Evolutionary conservation across 306 rosid genomes (phyloP), one percentile per base, ranked within the genome.

Genomic region (Quercus aquifolioides): DNA sequence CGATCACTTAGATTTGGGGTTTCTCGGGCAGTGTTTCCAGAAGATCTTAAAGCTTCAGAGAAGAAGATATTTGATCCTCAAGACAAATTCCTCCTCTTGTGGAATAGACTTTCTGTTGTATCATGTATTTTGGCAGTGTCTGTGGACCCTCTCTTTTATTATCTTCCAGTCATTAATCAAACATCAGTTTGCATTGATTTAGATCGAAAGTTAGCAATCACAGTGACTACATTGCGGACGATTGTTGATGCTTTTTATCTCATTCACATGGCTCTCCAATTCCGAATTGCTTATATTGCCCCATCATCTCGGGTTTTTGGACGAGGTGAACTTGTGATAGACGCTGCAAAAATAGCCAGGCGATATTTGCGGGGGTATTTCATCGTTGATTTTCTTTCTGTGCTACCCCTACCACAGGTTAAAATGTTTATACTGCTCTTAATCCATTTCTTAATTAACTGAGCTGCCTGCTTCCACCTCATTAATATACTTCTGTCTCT

Each of bases 271-370:
- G 99, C 96, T 75, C 94, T 95, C 83, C 99, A 91, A 79, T 95
- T 95, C 72, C 97, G 98, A 74, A 95, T 97, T 38, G 98, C 97
- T 55, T 92, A 92, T 83, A 92, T 95, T 79, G 99, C 99, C 81
- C 99, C 99, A 74, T 95, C 99, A 68, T 95, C 99, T 81, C 94
- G 97, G 88, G 99, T 95, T 80, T 95, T 95, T 84, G 99, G 98
- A 82, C 87, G 98, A 78, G 99, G 99, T 82, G 99, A 95, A 89
- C 97, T 95, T 86, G 98, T 95, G 87, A 92, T 95, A 84, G 97
- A 89, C 82, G 79, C 98, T 1, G 91, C 91, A 73, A 88, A 91
- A 87, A 95, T 95, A 76, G 99, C 99, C 41, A 92, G 89, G 84
- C 86, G 99, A 75, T 95, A 92, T 91, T 69, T 92, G 89, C 89